Evolutionary conservation across 345 rosid species (phyloP).

Genomic region (Leavenworthia alabamica): DNA sequence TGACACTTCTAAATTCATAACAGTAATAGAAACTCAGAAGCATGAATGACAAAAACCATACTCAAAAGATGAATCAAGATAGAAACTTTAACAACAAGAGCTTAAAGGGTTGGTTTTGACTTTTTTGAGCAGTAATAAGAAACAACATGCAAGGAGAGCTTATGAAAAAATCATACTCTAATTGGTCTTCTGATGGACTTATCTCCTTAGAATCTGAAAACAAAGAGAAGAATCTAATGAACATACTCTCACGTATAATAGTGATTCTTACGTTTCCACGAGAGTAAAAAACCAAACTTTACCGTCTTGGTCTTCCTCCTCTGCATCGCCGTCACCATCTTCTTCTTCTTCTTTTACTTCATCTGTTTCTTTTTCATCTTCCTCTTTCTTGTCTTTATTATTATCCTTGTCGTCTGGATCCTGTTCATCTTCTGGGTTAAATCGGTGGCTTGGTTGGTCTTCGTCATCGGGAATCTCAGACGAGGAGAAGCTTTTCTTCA

Average conservation of each 20-base stretch:
- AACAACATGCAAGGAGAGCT: slow-evolving; percentile 46
- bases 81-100: not conserved
- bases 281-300: slow-evolving; percentile 20
- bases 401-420: not conserved
- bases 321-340: not conserved
- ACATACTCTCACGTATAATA: slow-evolving; percentile 17
- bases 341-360: not conserved
- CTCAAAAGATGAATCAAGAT: slow-evolving; percentile 10
- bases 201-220: slow-evolving; percentile 50
- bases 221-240: slow-evolving; percentile 2
- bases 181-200: slow-evolving; percentile 46
- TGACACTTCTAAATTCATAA: not conserved
- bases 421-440: slow-evolving; percentile 6
- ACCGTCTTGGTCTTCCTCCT: slow-evolving; percentile 21
- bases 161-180: slow-evolving; percentile 59
- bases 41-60: not conserved
- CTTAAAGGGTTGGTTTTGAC: not conserved
- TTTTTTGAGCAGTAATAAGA: not conserved
- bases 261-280: slow-evolving; percentile 5
- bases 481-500: slow-evolving; percentile 45
- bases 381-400: not conserved
- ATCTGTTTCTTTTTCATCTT: not conserved
- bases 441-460: slow-evolving; percentile 25
- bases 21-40: not conserved
- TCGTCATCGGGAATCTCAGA: slow-evolving; percentile 42